Evolutionary conservation across 805 yeast genomes (phyloP).

Genomic region (Myxozyma udenii): DNA sequence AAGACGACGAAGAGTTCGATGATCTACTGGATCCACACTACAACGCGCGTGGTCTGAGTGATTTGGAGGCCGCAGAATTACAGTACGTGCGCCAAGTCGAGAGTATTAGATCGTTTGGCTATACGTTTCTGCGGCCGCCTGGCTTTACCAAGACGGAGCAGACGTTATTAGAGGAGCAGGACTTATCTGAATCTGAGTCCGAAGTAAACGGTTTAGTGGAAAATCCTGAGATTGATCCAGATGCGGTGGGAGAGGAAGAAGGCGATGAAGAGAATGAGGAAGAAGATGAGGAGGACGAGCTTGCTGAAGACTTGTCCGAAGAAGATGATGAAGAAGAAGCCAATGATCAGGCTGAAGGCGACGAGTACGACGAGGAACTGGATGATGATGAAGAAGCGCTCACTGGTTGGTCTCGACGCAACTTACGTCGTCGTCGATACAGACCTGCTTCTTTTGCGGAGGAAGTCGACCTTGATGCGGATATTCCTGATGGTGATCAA

Average conservation of each 20-base stretch:
- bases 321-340: conserved; percentile 31
- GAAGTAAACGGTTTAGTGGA: conserved; percentile 41
- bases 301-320: conserved; percentile 30
- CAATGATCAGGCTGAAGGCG: conserved; percentile 30
- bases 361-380: conserved; percentile 29
- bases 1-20: not conserved
- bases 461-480: conserved; percentile 30
- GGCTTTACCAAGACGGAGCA: conserved; percentile 57
- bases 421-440: conserved; percentile 31
- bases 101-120: conserved; percentile 47
- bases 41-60: not conserved
- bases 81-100: conserved; percentile 17
- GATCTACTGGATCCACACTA: not conserved
- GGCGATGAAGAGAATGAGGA: conserved; percentile 34
- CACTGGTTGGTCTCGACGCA: conserved; percentile 27
- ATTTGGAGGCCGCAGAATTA: conserved; percentile 16
- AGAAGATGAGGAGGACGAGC: conserved; percentile 32
- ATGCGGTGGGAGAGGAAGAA: conserved; percentile 29
- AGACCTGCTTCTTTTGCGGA: conserved; percentile 3
- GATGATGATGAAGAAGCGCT: conserved; percentile 29
- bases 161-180: conserved; percentile 35
- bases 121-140: conserved; percentile 52
- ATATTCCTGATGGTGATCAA: conserved; percentile 36
- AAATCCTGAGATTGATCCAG: conserved; percentile 32
- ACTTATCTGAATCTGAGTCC: conserved; percentile 30